phyloP scores from a whole-genome alignment of 805 yeast species.

The Sungouiozyma ichnusensis region DNA sequence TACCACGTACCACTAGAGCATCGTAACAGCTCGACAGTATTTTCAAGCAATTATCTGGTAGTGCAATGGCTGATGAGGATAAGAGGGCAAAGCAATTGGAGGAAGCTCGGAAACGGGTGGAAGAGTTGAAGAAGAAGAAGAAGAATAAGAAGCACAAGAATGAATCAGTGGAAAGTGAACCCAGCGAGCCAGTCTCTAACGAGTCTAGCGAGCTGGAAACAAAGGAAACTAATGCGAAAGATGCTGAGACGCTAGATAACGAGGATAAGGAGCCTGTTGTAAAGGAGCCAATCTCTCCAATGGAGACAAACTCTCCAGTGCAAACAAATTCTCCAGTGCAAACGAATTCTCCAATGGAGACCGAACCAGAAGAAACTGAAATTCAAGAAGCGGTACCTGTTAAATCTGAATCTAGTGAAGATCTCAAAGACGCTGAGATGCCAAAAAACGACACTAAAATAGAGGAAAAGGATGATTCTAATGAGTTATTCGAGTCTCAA shows the following conservation, averaged over 20 bases:
- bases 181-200: constrained; percentile 17
- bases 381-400: constrained; percentile 1
- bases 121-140: constrained; percentile 54
- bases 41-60: too few species aligned
- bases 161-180: constrained; percentile 8
- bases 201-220: constrained; percentile 3
- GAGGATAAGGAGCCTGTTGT: constrained; percentile 2
- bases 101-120: constrained; percentile 63
- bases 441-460: constrained; percentile 6
- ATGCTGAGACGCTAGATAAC: constrained; percentile 6
- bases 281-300: constrained; percentile 6
- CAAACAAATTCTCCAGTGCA: constrained; percentile 1
- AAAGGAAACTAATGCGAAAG: constrained; percentile 4
- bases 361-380: constrained; percentile 5
- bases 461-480: neutral
- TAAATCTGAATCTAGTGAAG: constrained; percentile 3
- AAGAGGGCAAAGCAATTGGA: constrained; percentile 53
- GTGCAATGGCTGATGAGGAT: constrained; percentile 26
- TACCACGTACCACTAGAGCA: too few species aligned
- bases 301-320: constrained; percentile 4
- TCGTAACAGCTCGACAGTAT: too few species aligned
- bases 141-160: constrained; percentile 37
- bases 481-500: constrained; percentile 7
- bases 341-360: constrained; percentile 5
- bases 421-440: constrained; percentile 1